These are phyloP conservation scores for Claviceps digitariae DNA, from an alignment of 2,329 filamentous ascomycete species.

Conservation along the genomic window DNA sequence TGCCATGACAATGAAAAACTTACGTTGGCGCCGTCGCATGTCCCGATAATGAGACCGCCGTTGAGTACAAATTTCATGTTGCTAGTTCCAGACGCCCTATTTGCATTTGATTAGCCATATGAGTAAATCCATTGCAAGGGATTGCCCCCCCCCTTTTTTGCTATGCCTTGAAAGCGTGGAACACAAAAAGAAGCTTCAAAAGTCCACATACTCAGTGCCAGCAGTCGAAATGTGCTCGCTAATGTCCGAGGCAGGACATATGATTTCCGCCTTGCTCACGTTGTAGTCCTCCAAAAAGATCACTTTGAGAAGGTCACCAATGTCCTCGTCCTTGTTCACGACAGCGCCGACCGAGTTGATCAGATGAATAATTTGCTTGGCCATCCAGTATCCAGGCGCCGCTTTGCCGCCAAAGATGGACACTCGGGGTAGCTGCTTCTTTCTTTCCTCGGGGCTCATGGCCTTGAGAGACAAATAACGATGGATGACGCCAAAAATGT, in stretches of 20 bases:
- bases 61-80: conserved; percentile 99
- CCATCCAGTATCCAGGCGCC: conserved; percentile 99
- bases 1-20: conserved; percentile 20
- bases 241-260: conserved; percentile 84
- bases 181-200: too few species aligned
- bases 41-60: conserved; percentile 92
- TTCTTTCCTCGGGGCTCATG: conserved; percentile 68
- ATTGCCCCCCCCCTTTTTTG: too few species aligned
- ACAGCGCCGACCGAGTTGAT: conserved; percentile 84
- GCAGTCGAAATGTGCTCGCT: conserved; percentile 98
- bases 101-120: conserved; percentile 4
- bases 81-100: conserved; percentile 62
- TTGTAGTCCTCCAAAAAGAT: conserved; percentile 98
- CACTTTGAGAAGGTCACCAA: conserved; percentile 91
- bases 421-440: conserved; percentile 77
- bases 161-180: neutral
- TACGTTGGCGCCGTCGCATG: conserved; percentile 94
- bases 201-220: conserved; percentile 59
- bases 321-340: conserved; percentile 82
- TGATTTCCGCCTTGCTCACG: conserved; percentile 97
- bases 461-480: conserved; percentile 82
- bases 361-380: conserved; percentile 95
- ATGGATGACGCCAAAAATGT: conserved; percentile 96
- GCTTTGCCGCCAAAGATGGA: conserved; percentile 97
- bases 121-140: too few species aligned